These are phyloP conservation scores for Cladochytrium replicatum DNA, from an alignment of 192 early-diverging fungal species.

Conservation along the genomic window DNA sequence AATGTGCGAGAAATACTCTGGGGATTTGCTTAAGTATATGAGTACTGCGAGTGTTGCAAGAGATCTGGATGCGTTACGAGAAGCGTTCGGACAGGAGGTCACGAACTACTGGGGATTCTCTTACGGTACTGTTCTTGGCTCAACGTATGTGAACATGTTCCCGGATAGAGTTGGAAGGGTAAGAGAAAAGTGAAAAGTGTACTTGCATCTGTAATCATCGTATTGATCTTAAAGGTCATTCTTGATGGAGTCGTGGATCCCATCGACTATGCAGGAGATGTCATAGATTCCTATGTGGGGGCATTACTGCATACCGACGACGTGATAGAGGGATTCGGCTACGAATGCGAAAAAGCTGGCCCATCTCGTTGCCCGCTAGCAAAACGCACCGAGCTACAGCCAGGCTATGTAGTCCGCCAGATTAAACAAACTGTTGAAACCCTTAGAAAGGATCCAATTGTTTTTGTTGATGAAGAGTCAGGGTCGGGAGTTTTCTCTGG, in stretches of 20 bases:
- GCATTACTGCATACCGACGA: too few relatives aligned
- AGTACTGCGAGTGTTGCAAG: conserved; percentile 28
- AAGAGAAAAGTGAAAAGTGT: too few relatives aligned
- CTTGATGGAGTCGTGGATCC: conserved; percentile 34
- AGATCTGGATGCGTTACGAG: conserved; percentile 33
- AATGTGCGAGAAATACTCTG: conserved; percentile 17
- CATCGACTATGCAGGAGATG: conserved; percentile 5
- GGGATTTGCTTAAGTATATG: conserved; percentile 18
- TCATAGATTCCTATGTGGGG: too few relatives aligned
- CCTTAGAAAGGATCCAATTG: conserved; percentile 6
- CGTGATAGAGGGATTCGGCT: conserved; percentile 17
- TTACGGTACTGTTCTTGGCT: conserved; percentile 34
- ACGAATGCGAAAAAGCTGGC: conserved; percentile 23
- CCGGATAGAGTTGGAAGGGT: conserved; percentile 28
- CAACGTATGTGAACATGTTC: conserved; percentile 40
- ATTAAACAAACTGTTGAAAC: conserved; percentile 1
- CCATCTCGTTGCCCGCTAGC: conserved; percentile 24
- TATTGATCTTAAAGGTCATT: too few relatives aligned
- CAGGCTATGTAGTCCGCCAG: too few relatives aligned
- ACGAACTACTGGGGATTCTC: conserved; percentile 32
- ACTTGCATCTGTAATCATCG: too few relatives aligned
- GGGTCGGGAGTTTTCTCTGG: conserved; percentile 6
- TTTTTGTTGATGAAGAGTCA: conserved; percentile 2
- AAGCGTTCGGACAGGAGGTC: conserved; percentile 23
- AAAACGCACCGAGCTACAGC: not conserved